Base-by-base conservation (phyloP, 768 basidiomycete genomes). In the Lactifluus subvellereus region DNA sequence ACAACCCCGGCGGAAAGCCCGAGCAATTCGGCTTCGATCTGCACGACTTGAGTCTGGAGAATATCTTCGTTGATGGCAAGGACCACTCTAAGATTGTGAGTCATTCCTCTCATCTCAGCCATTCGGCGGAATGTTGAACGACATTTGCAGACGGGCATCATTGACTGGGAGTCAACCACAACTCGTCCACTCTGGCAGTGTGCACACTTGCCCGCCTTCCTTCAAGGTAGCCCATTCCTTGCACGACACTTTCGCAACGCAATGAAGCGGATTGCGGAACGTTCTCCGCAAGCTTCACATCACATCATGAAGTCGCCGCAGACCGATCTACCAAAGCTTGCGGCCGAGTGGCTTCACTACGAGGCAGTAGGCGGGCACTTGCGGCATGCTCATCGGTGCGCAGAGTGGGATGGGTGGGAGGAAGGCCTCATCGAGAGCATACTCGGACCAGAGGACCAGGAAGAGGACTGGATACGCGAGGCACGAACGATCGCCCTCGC, bases 371-470 rank as follows among this genome's bases (percentile, higher is more conserved):
- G 91, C 4, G 78, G 80, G 49, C 81, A 84, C 3, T 75, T 91
- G 55, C 83, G 91, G 51, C 79, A 86, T 74, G 89, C 87, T 4
- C 91, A 94, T 72, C 84, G 89, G 32, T 89, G 86, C 67, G 83
- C 80, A 40, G 91, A 94, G 71, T 93, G 91, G 91, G 91, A 93
- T 67, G 91, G 91, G 2, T 94, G 91, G 91, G 91, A 94, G 70
- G 91, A 93, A 71, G 90, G 89, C 0, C 77, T 94, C 18, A 82
- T 88, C 1, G 83, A 85, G 6, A 85, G 83, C 61, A 89, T 91
- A 37, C 77, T 93, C 20, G 89, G 89, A 1, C 81, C 84, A 0
- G 86, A 84, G 67, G 88, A 89, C 20, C 72, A 79, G 54, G 86
- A 91, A 68, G 83, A 82, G 6, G 86, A 87, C 55, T 91, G 88